These are phyloP conservation scores for Aspergillus asperescens DNA, from an alignment of 495 filamentous ascomycete species.

Conservation along the genomic window DNA sequence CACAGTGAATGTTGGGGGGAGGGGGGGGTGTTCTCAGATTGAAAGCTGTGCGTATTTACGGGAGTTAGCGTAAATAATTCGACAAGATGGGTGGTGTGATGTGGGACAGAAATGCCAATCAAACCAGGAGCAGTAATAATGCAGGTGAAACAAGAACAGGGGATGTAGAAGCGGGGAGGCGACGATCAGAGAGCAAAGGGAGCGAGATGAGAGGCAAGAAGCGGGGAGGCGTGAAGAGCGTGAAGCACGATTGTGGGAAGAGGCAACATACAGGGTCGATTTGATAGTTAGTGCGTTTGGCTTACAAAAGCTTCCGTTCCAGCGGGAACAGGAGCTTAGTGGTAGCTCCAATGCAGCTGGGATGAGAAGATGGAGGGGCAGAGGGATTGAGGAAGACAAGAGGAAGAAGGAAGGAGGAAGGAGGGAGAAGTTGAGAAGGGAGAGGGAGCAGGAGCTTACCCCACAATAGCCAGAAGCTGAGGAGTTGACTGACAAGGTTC, in stretches of 20 bases:
- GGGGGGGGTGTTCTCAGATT: neutral
- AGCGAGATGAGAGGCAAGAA: conserved; percentile 8
- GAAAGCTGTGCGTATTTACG: neutral
- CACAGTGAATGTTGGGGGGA: neutral
- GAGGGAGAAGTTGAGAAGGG: neutral
- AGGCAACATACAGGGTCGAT: no score
- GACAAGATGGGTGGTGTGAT: conserved; percentile 2
- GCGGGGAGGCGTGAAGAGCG: neutral
- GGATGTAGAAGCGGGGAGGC: conserved; percentile 3
- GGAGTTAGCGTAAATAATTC: neutral
- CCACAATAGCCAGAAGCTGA: conserved; percentile 16
- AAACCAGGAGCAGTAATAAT: conserved; percentile 1
- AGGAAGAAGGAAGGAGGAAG: neutral
- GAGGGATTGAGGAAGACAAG: neutral
- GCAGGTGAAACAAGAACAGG: conserved; percentile 4
- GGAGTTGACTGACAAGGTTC: no score
- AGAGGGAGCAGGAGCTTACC: conserved; percentile 14
- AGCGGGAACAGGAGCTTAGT: neutral
- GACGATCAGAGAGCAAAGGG: conserved; percentile 12
- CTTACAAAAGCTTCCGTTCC: neutral
- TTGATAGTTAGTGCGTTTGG: neutral
- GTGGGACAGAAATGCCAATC: conserved; percentile 2
- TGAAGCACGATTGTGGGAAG: no score
- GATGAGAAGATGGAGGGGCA: neutral
- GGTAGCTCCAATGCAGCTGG: neutral